Evolutionary conservation across 192 early-diverging fungal species (phyloP).

Genomic region (Geranomyces michiganensis): DNA sequence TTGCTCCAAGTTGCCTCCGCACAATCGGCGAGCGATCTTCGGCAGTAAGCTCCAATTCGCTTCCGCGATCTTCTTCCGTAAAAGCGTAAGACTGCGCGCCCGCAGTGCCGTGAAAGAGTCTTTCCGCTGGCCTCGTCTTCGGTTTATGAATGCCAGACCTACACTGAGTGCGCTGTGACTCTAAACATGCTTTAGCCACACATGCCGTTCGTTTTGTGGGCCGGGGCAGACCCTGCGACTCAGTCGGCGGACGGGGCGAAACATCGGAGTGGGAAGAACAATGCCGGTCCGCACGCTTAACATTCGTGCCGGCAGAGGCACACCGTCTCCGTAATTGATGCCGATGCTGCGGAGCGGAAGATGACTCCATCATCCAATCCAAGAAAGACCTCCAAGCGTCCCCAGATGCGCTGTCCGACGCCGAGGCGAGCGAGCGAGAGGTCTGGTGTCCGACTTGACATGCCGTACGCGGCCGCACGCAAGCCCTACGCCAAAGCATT

Average conservation of each 20-base stretch:
- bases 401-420: constrained; percentile 13
- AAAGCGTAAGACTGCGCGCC: no score
- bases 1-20: no score
- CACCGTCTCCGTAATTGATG: constrained; percentile 19
- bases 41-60: no score
- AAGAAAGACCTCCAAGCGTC: constrained; percentile 32
- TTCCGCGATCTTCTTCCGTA: no score
- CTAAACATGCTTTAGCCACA: no score
- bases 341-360: constrained; percentile 19
- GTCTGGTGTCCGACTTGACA: constrained; percentile 7
- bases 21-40: no score
- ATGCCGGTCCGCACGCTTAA: neutral
- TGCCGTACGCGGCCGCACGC: constrained; percentile 5
- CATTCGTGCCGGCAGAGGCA: neutral
- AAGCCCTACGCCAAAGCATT: constrained; percentile 27
- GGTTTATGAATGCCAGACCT: neutral
- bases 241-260: neutral
- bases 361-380: constrained; percentile 31
- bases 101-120: no score
- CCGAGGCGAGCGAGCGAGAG: constrained; percentile 25
- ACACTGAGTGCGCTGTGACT: neutral
- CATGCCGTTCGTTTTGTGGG: neutral
- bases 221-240: neutral
- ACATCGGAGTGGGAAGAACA: neutral
- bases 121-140: neutral